Base-by-base conservation (phyloP, 257 asterid species). In the Gentiana dahurica region DNA sequence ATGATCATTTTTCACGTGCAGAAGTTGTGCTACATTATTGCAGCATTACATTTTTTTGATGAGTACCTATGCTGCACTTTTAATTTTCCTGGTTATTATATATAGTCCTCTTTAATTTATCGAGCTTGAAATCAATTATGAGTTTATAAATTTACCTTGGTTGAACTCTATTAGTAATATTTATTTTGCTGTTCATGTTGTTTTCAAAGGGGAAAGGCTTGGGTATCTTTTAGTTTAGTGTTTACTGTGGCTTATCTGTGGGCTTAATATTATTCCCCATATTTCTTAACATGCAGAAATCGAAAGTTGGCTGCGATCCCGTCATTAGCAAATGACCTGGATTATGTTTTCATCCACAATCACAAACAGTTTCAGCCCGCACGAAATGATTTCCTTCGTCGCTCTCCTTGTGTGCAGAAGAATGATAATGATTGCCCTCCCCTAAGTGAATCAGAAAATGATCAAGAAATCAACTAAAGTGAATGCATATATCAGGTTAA, bases 381-480 rank as follows among this genome's bases (percentile, higher is more conserved):
- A 24, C 24, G 24, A 24, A 24, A 24, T 24, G 24, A 24, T 24
- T 24, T 34, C 32, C 58, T 39, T 39, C 58, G 12, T 15, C 12
- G 8, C 43, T 32, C 59, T 38, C 66, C 12, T 9, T 13, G 38
- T 45, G 44, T 49, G 49, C 60, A 61, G 45, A 36, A 24, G 36
- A 41, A 71, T 38, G 77, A 75, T 45, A 74, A 71, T 24, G 71
- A 75, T 51, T 49, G 56, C 1, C 45, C 61, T 2, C 80, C 79
- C 32, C 36, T 12, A 32, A 36, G 59, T 32, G 70, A 71, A 5
- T 60, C 65, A 2, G 77, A 75, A 3, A 41, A n/a, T 54, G 70
- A 24, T 24, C 24, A 75, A 53, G 73, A 59, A 46, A 59, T n/a
- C 61, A 53, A 57, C 34, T 49, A 57, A 41, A 64, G 44, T 12